phyloP scores from a whole-genome alignment of 768 basidiomycete species.

The Podaxis sp. region DNA sequence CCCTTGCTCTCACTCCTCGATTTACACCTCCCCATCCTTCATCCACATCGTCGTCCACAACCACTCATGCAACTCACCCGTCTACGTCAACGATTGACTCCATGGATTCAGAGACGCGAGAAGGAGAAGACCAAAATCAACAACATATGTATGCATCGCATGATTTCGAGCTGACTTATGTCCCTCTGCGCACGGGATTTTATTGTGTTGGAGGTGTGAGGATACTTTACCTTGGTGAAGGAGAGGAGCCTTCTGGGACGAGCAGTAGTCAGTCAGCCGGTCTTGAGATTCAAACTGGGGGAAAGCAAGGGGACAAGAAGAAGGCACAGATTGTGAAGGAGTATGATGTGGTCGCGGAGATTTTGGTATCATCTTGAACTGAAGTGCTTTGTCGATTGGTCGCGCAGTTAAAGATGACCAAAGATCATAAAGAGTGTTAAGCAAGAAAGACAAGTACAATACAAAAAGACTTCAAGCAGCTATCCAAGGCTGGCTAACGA shows the following conservation, averaged over 20 bases:
- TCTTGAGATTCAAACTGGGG: background rate
- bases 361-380: conserved; percentile 50
- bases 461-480: conserved; percentile 33
- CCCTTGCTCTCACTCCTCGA: background rate
- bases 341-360: conserved; percentile 69
- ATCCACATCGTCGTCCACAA: background rate
- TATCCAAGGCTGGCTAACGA: conserved; percentile 89
- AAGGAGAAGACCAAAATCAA: conserved; percentile 18
- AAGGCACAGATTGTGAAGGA: conserved; percentile 59
- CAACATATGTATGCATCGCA: conserved; percentile 38
- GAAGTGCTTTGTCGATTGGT: background rate
- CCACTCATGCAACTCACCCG: conserved; percentile 6
- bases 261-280: background rate
- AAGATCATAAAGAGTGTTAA: background rate
- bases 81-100: conserved; percentile 12
- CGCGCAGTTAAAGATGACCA: background rate
- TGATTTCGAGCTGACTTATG: conserved; percentile 63
- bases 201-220: conserved; percentile 66
- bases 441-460: background rate
- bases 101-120: background rate
- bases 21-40: conserved; percentile 4
- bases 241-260: conserved; percentile 7
- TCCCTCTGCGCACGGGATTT: conserved; percentile 61
- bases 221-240: conserved; percentile 53
- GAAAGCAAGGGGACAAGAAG: conserved; percentile 21